phyloP scores from a whole-genome alignment of 306 rosid species.

The Pyrus bretschneideri region DNA sequence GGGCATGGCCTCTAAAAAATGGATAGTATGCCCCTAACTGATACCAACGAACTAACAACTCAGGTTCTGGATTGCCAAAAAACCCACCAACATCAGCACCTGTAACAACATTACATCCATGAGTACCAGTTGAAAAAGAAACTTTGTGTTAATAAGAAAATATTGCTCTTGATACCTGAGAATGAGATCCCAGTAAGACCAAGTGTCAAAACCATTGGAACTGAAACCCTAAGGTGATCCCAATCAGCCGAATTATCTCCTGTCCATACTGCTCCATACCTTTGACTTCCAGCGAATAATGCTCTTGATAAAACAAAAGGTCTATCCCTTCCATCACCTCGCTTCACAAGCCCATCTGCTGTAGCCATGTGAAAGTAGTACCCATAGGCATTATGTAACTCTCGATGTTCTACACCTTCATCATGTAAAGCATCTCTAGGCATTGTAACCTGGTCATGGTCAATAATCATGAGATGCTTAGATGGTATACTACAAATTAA shows the following conservation, averaged over 20 bases:
- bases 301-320: conserved; percentile 94
- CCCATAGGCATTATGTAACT: conserved; percentile 89
- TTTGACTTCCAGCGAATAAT: conserved; percentile 85
- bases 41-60: conserved; percentile 93
- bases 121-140: background rate
- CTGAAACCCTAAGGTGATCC: conserved; percentile 86
- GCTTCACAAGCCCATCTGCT: conserved; percentile 69
- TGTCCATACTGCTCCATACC: conserved; percentile 89
- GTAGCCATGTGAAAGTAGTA: conserved; percentile 98
- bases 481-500: background rate
- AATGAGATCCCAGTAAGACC: conserved; percentile 79
- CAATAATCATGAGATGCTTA: background rate
- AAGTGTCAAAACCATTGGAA: conserved; percentile 90
- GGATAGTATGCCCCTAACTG: conserved; percentile 92
- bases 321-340: conserved; percentile 82
- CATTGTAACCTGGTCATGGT: conserved; percentile 69
- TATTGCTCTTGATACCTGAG: conserved; percentile 47
- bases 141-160: background rate
- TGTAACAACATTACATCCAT: conserved; percentile 25
- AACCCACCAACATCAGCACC: conserved; percentile 99
- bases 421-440: conserved; percentile 83
- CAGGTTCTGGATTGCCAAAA: conserved; percentile 94
- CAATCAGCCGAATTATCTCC: conserved; percentile 96
- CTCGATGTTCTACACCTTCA: conserved; percentile 81
- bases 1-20: conserved; percentile 93